Evolutionary conservation across 2,329 filamentous ascomycete genomes (phyloP), one percentile per base, ranked within the genome.

Genomic region (Phaeoacremonium minimum): DNA sequence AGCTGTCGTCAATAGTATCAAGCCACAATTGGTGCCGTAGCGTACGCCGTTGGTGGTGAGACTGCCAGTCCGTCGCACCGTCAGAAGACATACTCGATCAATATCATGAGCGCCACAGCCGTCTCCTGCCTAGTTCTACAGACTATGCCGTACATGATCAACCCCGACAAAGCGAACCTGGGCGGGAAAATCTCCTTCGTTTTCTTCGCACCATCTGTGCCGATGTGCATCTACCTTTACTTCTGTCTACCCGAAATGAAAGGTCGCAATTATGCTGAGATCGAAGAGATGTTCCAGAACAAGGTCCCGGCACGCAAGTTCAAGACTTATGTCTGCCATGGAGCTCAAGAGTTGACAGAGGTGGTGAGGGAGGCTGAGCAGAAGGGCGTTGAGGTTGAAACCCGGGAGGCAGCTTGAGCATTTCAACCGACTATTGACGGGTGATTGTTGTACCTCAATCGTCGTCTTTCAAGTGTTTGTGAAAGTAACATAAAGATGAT

Each of bases 11-110:
- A 26, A 9, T n/a, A n/a, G n/a, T n/a, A n/a, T n/a, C n/a, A n/a
- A n/a, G n/a, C n/a, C n/a, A n/a, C n/a, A n/a, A n/a, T n/a, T n/a
- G 54, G 52, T 2, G 48, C 54, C 7, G 46, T 51, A 4, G 53
- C 51, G 3, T 59, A 52, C 40, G 50, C 48, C 9, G 45, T 59
- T 9, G 49, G 52, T 15, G 53, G 53, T 14, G 53, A 58, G 41
- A 53, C 53, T 8, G 40, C 56, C 4, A 54, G 47, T 35, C 48
- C 29, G 19, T 45, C 47, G 40, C 48, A 56, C 17, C 46, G 54
- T 5, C 53, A 56, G 41, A 58, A 56, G 40, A 58, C 53, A 0
- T 57, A 57, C 42, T 52, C 47, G 12, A 54, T 57, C 47, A 58
- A 57, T 43, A 52, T 57, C 22, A 53, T 58, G 50, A 42, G 35